Conservation (phyloP, 768 basidiomycete species). For the Amanita jacksonii region DNA sequence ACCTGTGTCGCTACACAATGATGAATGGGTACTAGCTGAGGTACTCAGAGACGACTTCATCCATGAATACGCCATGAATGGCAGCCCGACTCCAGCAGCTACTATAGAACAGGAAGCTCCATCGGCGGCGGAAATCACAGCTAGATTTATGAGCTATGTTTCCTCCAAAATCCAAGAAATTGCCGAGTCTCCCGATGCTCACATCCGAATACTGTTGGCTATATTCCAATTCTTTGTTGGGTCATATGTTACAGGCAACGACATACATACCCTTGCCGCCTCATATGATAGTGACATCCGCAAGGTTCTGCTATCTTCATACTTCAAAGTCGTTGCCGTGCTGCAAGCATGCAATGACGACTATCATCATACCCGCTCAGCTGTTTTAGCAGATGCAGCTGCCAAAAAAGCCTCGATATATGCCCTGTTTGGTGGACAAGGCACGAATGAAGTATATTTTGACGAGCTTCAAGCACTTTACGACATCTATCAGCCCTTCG, state of each 20-base stretch:
- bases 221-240: constrained; percentile 72
- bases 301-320: constrained; percentile 66
- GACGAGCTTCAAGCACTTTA: constrained; percentile 89
- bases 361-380: constrained; percentile 52
- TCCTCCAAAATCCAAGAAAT: constrained; percentile 53
- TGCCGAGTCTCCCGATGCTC: constrained; percentile 39
- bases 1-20: constrained; percentile 69
- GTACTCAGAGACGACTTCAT: constrained; percentile 84
- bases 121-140: constrained; percentile 67
- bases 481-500: constrained; percentile 85
- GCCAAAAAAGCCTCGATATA: constrained; percentile 68
- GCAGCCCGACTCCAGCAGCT: constrained; percentile 44
- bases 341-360: constrained; percentile 52
- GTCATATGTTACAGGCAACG: constrained; percentile 58
- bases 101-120: constrained; percentile 48
- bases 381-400: constrained; percentile 55
- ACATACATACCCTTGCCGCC: constrained; percentile 77
- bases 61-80: constrained; percentile 49
- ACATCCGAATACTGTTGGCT: constrained; percentile 60
- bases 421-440: constrained; percentile 96
- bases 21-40: constrained; percentile 91
- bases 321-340: constrained; percentile 66
- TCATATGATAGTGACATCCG: constrained; percentile 68
- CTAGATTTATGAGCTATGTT: constrained; percentile 75
- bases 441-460: constrained; percentile 97